These are phyloP conservation scores for Trypanosoma congolense DNA, from an alignment of 208 protist genomes.

Conservation along the genomic window DNA sequence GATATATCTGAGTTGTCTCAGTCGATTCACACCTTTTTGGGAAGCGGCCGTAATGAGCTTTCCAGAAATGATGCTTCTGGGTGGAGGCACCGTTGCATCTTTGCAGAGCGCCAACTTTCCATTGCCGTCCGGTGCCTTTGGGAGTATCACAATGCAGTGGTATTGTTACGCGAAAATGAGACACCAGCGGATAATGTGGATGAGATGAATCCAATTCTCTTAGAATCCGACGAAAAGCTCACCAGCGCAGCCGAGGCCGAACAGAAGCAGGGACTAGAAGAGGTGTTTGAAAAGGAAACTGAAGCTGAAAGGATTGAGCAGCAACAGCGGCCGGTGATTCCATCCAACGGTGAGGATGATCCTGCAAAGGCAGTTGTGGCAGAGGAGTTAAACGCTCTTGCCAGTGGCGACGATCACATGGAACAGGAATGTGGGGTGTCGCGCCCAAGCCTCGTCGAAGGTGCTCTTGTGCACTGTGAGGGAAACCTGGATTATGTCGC, in stretches of 20 bases:
- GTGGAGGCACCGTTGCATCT: conserved; percentile 17
- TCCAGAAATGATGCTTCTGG: conserved; percentile 8
- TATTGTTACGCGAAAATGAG: neutral
- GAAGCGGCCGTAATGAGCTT: conserved; percentile 3
- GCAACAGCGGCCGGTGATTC: too few relatives aligned
- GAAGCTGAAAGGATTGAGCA: too few relatives aligned
- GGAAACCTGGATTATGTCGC: conserved; percentile 21
- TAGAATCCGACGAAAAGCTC: neutral
- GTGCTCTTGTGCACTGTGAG: neutral
- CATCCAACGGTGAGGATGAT: too few relatives aligned
- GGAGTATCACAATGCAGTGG: neutral
- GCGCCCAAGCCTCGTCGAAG: too few relatives aligned
- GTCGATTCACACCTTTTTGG: conserved; percentile 10
- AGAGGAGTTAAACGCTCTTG: too few relatives aligned
- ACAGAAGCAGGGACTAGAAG: neutral
- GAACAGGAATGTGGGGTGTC: too few relatives aligned
- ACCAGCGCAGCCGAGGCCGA: neutral
- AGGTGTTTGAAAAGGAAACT: too few relatives aligned
- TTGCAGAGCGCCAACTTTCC: conserved; percentile 18
- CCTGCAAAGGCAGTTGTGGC: too few relatives aligned
- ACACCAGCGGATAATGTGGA: neutral
- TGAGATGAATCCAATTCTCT: neutral
- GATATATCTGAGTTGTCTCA: conserved; percentile 9
- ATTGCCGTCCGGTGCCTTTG: neutral
- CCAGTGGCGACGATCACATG: too few relatives aligned